phyloP scores from a whole-genome alignment of 768 basidiomycete species.

The Termitomyces sp. region DNA sequence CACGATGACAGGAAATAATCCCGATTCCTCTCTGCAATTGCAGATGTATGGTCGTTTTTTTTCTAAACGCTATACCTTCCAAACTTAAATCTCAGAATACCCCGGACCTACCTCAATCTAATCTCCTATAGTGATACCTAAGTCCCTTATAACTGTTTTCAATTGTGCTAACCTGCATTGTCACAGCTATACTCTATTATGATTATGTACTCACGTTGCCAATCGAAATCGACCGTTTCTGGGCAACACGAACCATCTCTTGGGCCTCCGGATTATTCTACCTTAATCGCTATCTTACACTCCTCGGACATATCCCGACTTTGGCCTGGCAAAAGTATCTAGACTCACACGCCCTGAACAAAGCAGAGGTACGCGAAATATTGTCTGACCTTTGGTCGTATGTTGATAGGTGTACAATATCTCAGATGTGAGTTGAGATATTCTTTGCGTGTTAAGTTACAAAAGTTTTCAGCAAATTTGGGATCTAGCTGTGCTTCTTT shows the following conservation, averaged over 20 bases:
- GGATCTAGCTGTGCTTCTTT: slow-evolving; percentile 21
- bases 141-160: neutral
- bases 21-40: slow-evolving; percentile 6
- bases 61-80: neutral
- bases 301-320: slow-evolving; percentile 34
- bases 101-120: slow-evolving; percentile 10
- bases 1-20: slow-evolving; percentile 1
- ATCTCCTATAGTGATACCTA: slow-evolving; percentile 11
- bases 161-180: slow-evolving; percentile 2
- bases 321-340: slow-evolving; percentile 26
- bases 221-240: slow-evolving; percentile 39
- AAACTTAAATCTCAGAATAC: slow-evolving; percentile 7
- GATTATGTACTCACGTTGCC: slow-evolving; percentile 45
- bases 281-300: slow-evolving; percentile 37
- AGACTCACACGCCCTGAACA: slow-evolving; percentile 19
- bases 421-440: slow-evolving; percentile 4
- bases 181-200: slow-evolving; percentile 38
- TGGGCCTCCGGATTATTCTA: slow-evolving; percentile 36
- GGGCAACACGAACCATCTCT: slow-evolving; percentile 27
- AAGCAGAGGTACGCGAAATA: slow-evolving; percentile 17
- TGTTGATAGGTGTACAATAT: neutral
- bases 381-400: neutral
- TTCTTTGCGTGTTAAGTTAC: neutral
- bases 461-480: neutral
- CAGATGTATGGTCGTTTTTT: slow-evolving; percentile 10